phyloP scores from a whole-genome alignment of 129 eudicot species.

The Flaveria robusta region DNA sequence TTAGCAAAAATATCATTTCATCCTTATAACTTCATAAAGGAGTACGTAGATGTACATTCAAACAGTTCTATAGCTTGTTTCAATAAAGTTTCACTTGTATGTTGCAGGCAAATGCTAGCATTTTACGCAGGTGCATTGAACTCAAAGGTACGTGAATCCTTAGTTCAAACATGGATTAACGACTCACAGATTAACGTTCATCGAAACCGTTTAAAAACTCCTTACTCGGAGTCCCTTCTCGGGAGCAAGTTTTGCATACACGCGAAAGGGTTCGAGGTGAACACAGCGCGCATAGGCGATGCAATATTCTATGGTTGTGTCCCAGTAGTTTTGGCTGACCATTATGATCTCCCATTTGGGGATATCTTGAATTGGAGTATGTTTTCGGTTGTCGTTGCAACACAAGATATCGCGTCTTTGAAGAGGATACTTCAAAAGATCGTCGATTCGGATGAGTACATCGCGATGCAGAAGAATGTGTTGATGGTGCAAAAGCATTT shows the following conservation, averaged over 20 bases:
- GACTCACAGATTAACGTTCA: slow-evolving; percentile 61
- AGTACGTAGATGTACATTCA: no score
- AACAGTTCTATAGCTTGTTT: no score
- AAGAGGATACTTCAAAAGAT: slow-evolving; percentile 55
- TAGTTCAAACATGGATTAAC: slow-evolving; percentile 57
- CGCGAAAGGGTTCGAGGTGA: slow-evolving; percentile 89
- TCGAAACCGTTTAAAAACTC: slow-evolving; percentile 52
- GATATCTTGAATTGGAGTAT: slow-evolving; percentile 74
- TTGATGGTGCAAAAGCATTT: slow-evolving; percentile 69
- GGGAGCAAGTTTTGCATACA: slow-evolving; percentile 77
- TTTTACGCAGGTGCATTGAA: slow-evolving; percentile 91
- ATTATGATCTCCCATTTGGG: slow-evolving; percentile 83
- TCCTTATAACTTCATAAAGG: no score
- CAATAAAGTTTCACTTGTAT: neutral
- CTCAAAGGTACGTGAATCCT: slow-evolving; percentile 56
- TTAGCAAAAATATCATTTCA: no score
- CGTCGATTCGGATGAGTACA: slow-evolving; percentile 43
- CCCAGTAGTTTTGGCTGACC: slow-evolving; percentile 67
- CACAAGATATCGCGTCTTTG: slow-evolving; percentile 55
- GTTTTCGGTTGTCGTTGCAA: slow-evolving; percentile 60
- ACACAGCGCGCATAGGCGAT: slow-evolving; percentile 80
- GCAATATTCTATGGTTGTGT: slow-evolving; percentile 76
- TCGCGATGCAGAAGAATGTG: slow-evolving; percentile 53
- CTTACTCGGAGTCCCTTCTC: slow-evolving; percentile 66
- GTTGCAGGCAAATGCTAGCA: slow-evolving; percentile 69